These are phyloP conservation scores for Populus simonii DNA, from an alignment of 345 rosid genomes.

Conservation along the genomic window DNA sequence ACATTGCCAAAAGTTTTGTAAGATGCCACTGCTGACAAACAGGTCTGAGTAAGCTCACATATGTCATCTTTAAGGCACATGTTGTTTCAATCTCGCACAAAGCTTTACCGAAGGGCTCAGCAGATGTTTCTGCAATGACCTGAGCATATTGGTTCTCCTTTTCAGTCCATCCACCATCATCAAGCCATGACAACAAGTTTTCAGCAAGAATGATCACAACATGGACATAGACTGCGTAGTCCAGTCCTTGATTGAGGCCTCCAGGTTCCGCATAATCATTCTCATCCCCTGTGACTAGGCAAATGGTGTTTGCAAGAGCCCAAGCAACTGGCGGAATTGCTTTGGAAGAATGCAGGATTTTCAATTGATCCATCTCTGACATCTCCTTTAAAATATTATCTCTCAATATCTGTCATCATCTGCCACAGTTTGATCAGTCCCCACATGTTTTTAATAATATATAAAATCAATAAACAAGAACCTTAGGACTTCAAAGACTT, in stretches of 20 bases:
- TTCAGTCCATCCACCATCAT: constrained; percentile 39
- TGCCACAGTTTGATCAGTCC: constrained; percentile 86
- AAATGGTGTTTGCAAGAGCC: constrained; percentile 79
- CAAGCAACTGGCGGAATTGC: constrained; percentile 76
- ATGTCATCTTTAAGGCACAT: constrained; percentile 42
- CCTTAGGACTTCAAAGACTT: neutral
- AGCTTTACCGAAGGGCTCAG: constrained; percentile 17
- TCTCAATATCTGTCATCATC: constrained; percentile 79
- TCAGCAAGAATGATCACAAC: constrained; percentile 65
- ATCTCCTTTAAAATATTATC: constrained; percentile 51
- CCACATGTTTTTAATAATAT: constrained; percentile 38
- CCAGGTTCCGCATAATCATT: constrained; percentile 56
- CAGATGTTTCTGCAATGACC: constrained; percentile 41
- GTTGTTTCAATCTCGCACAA: constrained; percentile 26
- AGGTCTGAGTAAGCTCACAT: constrained; percentile 61
- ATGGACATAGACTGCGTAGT: constrained; percentile 58
- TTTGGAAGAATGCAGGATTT: constrained; percentile 33
- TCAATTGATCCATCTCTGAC: constrained; percentile 44
- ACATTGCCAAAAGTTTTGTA: constrained; percentile 55
- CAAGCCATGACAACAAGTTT: constrained; percentile 51
- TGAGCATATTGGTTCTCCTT: constrained; percentile 43
- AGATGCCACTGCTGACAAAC: constrained; percentile 95
- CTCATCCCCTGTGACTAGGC: constrained; percentile 60
- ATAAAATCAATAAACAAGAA: constrained; percentile 3
- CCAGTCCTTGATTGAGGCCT: constrained; percentile 44